These are phyloP conservation scores for Tetrahymena borealis DNA, from an alignment of 73 alveolate species.

Conservation along the genomic window DNA sequence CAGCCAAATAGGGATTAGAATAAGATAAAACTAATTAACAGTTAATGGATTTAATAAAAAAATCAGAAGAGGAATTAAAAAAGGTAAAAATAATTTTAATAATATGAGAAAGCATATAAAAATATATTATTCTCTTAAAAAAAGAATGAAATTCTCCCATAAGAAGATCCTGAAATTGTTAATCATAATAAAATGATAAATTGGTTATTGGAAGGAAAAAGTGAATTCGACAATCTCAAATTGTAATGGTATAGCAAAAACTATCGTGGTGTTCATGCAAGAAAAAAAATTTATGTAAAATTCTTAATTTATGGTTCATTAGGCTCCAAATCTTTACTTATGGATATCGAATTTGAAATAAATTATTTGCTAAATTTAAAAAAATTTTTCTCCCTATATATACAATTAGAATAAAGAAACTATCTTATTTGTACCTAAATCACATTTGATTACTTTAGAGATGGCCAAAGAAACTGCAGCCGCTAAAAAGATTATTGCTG, in stretches of 20 bases:
- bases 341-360: background rate
- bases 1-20: background rate
- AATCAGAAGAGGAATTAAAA: background rate
- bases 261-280: slow-evolving; percentile 91
- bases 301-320: background rate
- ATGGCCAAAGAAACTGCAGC: slow-evolving; percentile 78
- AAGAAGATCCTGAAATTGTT: slow-evolving; percentile 52
- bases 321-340: background rate
- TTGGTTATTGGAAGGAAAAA: slow-evolving; percentile 70
- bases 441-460: slow-evolving; percentile 87
- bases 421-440: slow-evolving; percentile 76
- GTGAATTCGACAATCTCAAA: slow-evolving; percentile 61
- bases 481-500: slow-evolving; percentile 76
- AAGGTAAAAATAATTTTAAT: background rate
- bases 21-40: background rate
- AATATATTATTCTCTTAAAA: background rate
- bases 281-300: slow-evolving; percentile 48
- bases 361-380: background rate
- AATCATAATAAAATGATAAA: slow-evolving; percentile 43
- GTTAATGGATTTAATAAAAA: slow-evolving; percentile 3
- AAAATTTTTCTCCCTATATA: background rate
- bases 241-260: slow-evolving; percentile 73
- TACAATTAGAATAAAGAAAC: slow-evolving; percentile 52
- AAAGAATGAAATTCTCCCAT: slow-evolving; percentile 35
- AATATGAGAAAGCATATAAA: background rate